Percentiles rank a stretch among this genome's conserved stretches.
Conservation (phyloP, 129 eudicot species). For the Pseudognaphalium luteoalbum region DNA sequence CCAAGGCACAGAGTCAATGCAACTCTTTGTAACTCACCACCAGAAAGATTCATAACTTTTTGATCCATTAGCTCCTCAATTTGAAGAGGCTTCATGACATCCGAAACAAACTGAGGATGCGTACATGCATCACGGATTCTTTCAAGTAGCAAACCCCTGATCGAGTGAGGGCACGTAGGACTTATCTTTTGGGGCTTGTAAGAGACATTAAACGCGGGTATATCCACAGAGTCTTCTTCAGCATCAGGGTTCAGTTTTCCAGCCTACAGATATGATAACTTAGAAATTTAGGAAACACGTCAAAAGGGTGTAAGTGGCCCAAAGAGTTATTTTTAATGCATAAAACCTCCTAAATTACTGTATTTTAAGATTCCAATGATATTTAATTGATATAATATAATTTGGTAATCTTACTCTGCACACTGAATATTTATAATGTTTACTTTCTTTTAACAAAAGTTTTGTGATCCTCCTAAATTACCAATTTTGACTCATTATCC, state of each 20-base stretch:
- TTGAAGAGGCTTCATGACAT: slow-evolving; percentile 88
- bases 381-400: no score
- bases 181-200: slow-evolving; percentile 89
- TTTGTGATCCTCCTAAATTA: no score
- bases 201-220: slow-evolving; percentile 77
- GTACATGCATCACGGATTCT: slow-evolving; percentile 73
- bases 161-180: slow-evolving; percentile 59
- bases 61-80: slow-evolving; percentile 84
- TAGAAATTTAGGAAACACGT: no score
- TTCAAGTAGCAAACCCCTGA: slow-evolving; percentile 60
- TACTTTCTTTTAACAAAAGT: no score
- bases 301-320: no score
- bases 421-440: no score
- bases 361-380: no score
- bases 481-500: no score
- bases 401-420: no score
- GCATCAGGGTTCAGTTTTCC: slow-evolving; percentile 78
- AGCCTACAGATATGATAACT: slow-evolving; percentile 47
- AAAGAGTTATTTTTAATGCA: no score
- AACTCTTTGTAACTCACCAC: slow-evolving; percentile 86
- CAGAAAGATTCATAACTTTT: slow-evolving; percentile 74
- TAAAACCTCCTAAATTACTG: no score
- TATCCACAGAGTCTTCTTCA: slow-evolving; percentile 71
- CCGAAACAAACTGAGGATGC: slow-evolving; percentile 89
- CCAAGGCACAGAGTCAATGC: slow-evolving; percentile 82